Conservation (phyloP, 1,284 basidiomycete species). For the Ceratobasidium sp. region DNA sequence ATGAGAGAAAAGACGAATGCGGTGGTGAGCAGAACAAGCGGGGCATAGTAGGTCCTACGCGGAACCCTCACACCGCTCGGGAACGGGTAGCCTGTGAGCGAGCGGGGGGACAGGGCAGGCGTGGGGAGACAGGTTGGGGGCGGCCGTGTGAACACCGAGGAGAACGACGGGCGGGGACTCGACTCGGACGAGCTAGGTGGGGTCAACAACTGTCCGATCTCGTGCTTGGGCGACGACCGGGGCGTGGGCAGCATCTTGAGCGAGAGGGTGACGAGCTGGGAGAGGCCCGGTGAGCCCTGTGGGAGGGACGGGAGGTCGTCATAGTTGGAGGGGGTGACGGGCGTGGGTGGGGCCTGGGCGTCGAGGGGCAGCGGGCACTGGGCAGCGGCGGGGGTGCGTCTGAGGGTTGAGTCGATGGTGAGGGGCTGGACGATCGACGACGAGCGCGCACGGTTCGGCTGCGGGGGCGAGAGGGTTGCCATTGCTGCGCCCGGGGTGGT, state of each 20-base stretch:
- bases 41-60: slow-evolving; percentile 28
- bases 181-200: slow-evolving; percentile 6
- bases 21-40: slow-evolving; percentile 38
- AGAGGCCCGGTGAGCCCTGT: not conserved
- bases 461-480: slow-evolving; percentile 26
- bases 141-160: slow-evolving; percentile 31
- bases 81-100: slow-evolving; percentile 7
- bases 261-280: slow-evolving; percentile 3
- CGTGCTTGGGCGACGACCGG: slow-evolving; percentile 6
- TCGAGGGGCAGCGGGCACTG: slow-evolving; percentile 8
- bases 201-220: slow-evolving; percentile 2
- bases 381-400: slow-evolving; percentile 1
- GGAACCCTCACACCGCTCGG: not conserved
- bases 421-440: slow-evolving; percentile 25
- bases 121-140: slow-evolving; percentile 17
- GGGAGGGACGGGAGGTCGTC: not conserved
- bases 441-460: slow-evolving; percentile 32
- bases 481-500: slow-evolving; percentile 14
- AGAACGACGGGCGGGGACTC: slow-evolving; percentile 22
- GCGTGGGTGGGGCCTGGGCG: not conserved
- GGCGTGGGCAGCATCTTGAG: slow-evolving; percentile 22
- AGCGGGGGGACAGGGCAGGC: slow-evolving; percentile 17
- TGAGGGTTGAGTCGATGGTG: slow-evolving; percentile 29
- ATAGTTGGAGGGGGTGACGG: slow-evolving; percentile 16
- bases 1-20: slow-evolving; percentile 40